Percentiles rank a stretch among this genome's conserved stretches.
Conservation (phyloP, 352 stramenopile species). For the Globisporangium emineosum region DNA sequence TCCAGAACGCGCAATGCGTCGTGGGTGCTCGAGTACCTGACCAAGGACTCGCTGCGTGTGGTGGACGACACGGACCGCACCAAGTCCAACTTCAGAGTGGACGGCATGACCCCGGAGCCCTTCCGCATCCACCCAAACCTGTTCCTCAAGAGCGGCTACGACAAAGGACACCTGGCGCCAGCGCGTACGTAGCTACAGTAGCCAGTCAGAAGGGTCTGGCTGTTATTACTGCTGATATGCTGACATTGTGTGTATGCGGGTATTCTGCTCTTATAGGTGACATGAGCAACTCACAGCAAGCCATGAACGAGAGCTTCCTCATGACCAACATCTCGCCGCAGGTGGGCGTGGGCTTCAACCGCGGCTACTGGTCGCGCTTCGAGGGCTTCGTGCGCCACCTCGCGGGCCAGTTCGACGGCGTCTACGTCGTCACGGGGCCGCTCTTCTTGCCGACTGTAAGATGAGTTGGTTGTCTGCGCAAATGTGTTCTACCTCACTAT, state of each 20-base stretch:
- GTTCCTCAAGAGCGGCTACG: constrained; percentile 91
- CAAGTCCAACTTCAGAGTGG: constrained; percentile 88
- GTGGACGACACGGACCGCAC: constrained; percentile 68
- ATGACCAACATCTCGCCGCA: constrained; percentile 96
- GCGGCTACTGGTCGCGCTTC: constrained; percentile 83
- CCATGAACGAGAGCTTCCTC: constrained; percentile 93
- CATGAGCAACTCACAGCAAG: constrained; percentile 76
- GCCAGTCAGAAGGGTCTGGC: too few species aligned
- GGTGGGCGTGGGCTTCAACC: constrained; percentile 85
- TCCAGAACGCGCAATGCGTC: constrained; percentile 74
- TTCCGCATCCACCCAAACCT: constrained; percentile 87
- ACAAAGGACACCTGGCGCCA: constrained; percentile 93
- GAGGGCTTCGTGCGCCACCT: constrained; percentile 87
- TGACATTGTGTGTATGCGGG: not conserved
- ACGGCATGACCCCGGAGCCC: constrained; percentile 57
- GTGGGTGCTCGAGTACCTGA: constrained; percentile 87
- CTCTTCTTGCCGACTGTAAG: constrained; percentile 89
- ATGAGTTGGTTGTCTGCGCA: not conserved
- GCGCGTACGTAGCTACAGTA: constrained; percentile 48
- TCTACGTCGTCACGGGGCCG: constrained; percentile 92
- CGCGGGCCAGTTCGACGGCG: constrained; percentile 63
- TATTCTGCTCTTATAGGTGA: constrained; percentile 48
- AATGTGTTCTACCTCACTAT: not conserved
- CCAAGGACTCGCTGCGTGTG: constrained; percentile 59
- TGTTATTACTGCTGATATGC: too few species aligned